phyloP scores from a whole-genome alignment of 495 filamentous ascomycete genomes.

The Penicillium samsonianum region DNA sequence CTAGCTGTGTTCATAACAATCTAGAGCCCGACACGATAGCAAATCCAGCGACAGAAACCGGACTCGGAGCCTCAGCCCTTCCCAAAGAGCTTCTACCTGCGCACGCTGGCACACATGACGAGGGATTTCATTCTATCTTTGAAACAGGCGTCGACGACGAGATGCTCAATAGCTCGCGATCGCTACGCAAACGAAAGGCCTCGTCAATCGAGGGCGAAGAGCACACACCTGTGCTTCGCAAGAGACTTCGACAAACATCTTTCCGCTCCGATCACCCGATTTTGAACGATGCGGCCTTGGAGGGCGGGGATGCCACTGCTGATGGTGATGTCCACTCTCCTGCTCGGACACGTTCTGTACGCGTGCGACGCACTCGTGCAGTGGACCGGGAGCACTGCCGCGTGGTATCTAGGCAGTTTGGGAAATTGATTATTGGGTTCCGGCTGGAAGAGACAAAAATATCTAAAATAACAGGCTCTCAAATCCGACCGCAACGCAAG shows the following conservation, averaged over 20 bases:
- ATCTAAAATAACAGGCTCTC: slow-evolving; percentile 53
- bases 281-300: slow-evolving; percentile 22
- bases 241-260: slow-evolving; percentile 45
- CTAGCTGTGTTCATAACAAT: slow-evolving; percentile 69
- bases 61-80: slow-evolving; percentile 53
- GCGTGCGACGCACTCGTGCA: slow-evolving; percentile 40
- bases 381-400: slow-evolving; percentile 40
- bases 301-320: slow-evolving; percentile 22
- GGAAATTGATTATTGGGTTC: slow-evolving; percentile 59
- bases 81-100: slow-evolving; percentile 76
- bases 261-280: slow-evolving; percentile 26
- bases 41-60: slow-evolving; percentile 44
- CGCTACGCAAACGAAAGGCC: slow-evolving; percentile 83
- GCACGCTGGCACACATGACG: slow-evolving; percentile 65
- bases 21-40: slow-evolving; percentile 51
- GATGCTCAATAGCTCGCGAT: slow-evolving; percentile 79
- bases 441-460: slow-evolving; percentile 61
- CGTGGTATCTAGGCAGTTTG: slow-evolving; percentile 36
- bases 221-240: slow-evolving; percentile 45
- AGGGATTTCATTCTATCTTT: slow-evolving; percentile 85
- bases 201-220: slow-evolving; percentile 58
- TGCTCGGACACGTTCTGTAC: slow-evolving; percentile 34
- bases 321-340: slow-evolving; percentile 28
- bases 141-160: slow-evolving; percentile 75
- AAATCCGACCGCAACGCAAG: slow-evolving; percentile 36